Evolutionary conservation across 306 rosid species (phyloP).

Genomic region (Acacia acuminata): DNA sequence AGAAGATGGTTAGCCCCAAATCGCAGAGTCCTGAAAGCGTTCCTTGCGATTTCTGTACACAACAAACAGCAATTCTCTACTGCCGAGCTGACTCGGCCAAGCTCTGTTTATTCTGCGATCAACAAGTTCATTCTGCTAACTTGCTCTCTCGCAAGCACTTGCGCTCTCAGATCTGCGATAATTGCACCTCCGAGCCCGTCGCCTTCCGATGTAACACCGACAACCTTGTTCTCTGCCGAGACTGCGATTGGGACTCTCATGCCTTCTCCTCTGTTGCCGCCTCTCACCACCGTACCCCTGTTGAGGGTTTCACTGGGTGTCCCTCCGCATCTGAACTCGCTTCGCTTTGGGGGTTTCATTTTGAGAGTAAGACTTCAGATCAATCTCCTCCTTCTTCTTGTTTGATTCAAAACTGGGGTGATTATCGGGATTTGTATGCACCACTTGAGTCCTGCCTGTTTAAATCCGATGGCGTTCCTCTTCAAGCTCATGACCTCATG

Average conservation of each 20-base stretch:
- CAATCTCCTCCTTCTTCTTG: conserved; percentile 13
- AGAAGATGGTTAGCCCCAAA: conserved; percentile 45
- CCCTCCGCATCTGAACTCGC: conserved; percentile 61
- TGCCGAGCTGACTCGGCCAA: conserved; percentile 74
- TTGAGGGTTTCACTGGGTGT: conserved; percentile 63
- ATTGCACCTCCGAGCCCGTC: conserved; percentile 53
- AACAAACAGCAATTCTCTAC: conserved; percentile 55
- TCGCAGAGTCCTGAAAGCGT: conserved; percentile 29
- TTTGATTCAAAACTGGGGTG: conserved; percentile 16
- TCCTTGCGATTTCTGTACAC: conserved; percentile 65
- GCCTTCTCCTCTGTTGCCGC: conserved; percentile 46
- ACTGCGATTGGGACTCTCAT: conserved; percentile 68
- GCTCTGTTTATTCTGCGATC: conserved; percentile 73
- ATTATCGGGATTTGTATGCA: conserved; percentile 27
- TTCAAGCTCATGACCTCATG: conserved; percentile 48
- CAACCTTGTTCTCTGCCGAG: conserved; percentile 63
- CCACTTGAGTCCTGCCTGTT: conserved; percentile 33
- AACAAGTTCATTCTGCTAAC: conserved; percentile 71
- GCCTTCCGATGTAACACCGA: conserved; percentile 63
- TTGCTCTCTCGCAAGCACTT: conserved; percentile 59
- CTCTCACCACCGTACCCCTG: conserved; percentile 45
- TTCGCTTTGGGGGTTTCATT: conserved; percentile 54
- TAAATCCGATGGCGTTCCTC: conserved; percentile 24
- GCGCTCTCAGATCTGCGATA: conserved; percentile 73
- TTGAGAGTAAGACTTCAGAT: conserved; percentile 28